These are phyloP conservation scores for Castanea sativa DNA, from an alignment of 306 rosid species.

Conservation along the genomic window DNA sequence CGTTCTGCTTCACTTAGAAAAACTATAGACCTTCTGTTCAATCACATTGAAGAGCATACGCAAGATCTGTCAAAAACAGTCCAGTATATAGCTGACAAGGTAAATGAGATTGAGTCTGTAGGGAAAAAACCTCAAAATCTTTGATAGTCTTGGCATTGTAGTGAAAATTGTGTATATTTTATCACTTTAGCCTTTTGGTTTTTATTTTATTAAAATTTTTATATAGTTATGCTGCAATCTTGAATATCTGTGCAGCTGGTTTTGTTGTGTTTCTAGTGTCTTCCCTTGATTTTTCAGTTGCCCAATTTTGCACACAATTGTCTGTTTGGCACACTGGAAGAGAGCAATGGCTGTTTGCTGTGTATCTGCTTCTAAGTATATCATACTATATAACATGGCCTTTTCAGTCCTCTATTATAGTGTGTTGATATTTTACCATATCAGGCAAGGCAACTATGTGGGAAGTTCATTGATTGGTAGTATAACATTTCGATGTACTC, in stretches of 20 bases:
- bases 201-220: background rate
- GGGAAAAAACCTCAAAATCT: conserved; percentile 8
- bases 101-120: conserved; percentile 29
- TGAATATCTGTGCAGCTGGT: background rate
- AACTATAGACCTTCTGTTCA: conserved; percentile 29
- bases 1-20: conserved; percentile 35
- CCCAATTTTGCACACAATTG: background rate
- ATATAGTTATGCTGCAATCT: background rate
- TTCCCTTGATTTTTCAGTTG: background rate
- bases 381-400: too few species aligned
- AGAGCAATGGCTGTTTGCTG: too few species aligned
- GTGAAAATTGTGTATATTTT: conserved; percentile 8
- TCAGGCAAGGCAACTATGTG: too few species aligned
- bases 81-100: conserved; percentile 18
- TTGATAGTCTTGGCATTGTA: background rate
- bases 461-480: too few species aligned
- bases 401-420: too few species aligned
- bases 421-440: too few species aligned
- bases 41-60: conserved; percentile 32
- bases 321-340: too few species aligned
- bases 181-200: background rate
- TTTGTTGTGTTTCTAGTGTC: background rate
- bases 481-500: too few species aligned
- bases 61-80: conserved; percentile 28
- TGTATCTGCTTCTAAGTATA: too few species aligned